phyloP scores from a whole-genome alignment of 768 basidiomycete genomes.

The Guyanaporus albipodus region DNA sequence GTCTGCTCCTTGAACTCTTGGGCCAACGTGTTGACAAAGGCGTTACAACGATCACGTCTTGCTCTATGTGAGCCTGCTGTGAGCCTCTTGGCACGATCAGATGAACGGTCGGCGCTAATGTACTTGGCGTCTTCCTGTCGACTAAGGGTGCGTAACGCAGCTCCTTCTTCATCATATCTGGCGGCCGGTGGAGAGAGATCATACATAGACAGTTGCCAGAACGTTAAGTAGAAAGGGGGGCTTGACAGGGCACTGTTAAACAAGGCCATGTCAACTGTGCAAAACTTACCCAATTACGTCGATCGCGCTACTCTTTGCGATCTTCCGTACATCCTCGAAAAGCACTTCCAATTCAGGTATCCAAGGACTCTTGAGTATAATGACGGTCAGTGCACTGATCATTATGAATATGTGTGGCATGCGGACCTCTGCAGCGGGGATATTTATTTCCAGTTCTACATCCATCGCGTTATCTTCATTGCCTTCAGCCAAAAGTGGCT shows the following conservation, averaged over 20 bases:
- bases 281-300: constrained; percentile 67
- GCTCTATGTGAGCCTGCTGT: constrained; percentile 56
- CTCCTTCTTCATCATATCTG: constrained; percentile 77
- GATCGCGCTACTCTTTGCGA: constrained; percentile 62
- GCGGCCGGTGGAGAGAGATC: constrained; percentile 77
- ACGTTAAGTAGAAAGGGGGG: constrained; percentile 89
- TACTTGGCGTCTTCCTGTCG: constrained; percentile 65
- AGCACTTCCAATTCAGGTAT: constrained; percentile 65
- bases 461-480: constrained; percentile 53
- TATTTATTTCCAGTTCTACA: constrained; percentile 35
- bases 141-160: constrained; percentile 55
- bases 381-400: constrained; percentile 2
- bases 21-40: constrained; percentile 53
- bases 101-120: constrained; percentile 64
- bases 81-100: constrained; percentile 56
- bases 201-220: constrained; percentile 94
- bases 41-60: constrained; percentile 62
- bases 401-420: constrained; percentile 1
- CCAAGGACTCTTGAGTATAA: constrained; percentile 61
- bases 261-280: constrained; percentile 1
- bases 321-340: constrained; percentile 71
- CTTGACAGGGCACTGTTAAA: constrained; percentile 38
- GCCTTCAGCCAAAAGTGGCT: constrained; percentile 29
- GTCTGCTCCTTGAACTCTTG: constrained; percentile 78
- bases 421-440: constrained; percentile 26